Conservation (phyloP, 2,329 filamentous ascomycete species). For the Proliferodiscus dingleyae region DNA sequence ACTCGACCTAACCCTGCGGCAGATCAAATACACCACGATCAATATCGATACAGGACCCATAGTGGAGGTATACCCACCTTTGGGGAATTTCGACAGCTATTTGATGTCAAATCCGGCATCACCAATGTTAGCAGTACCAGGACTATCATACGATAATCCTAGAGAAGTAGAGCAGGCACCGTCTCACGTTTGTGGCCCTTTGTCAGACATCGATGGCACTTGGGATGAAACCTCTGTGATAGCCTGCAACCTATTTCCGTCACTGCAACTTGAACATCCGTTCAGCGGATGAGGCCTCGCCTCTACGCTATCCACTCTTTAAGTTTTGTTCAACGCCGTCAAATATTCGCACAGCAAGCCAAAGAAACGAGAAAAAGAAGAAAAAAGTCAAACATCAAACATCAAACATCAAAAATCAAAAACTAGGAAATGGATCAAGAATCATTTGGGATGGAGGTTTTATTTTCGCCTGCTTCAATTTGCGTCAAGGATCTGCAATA, state of each 20-base stretch:
- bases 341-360: too few relatives aligned
- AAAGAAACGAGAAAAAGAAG: too few relatives aligned
- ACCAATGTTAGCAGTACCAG: neutral
- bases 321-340: too few relatives aligned
- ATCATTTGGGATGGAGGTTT: too few relatives aligned
- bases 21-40: neutral
- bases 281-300: too few relatives aligned
- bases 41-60: neutral
- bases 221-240: neutral
- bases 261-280: neutral
- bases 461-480: too few relatives aligned
- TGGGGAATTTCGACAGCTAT: neutral
- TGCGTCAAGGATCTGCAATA: too few relatives aligned
- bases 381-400: too few relatives aligned
- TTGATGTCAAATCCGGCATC: neutral
- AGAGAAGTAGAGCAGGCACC: neutral
- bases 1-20: neutral
- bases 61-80: neutral
- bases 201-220: neutral
- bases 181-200: neutral
- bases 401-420: too few relatives aligned
- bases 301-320: too few relatives aligned
- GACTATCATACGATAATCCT: neutral
- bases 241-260: neutral
- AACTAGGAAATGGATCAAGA: too few relatives aligned